Percentiles rank a stretch among this genome's conserved stretches.
Evolutionary conservation across 768 basidiomycete species (phyloP).

Genomic region (Termitomyces titanicus): DNA sequence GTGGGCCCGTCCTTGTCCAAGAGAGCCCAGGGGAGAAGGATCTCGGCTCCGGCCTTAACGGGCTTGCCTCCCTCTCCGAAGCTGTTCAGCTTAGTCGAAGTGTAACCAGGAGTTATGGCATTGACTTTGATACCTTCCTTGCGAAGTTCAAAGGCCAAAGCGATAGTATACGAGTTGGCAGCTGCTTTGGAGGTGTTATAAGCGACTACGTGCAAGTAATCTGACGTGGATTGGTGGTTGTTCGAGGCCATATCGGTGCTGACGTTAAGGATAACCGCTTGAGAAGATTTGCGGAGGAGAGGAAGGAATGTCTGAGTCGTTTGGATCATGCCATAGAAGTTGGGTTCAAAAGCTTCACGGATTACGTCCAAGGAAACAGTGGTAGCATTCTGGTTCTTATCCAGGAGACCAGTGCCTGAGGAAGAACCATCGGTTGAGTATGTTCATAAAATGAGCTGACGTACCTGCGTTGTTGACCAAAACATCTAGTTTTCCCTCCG

Average conservation of each 20-base stretch:
- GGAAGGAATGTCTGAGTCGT: conserved; percentile 39
- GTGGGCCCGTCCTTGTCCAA: conserved; percentile 37
- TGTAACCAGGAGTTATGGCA: conserved; percentile 58
- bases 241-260: conserved; percentile 45
- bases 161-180: conserved; percentile 55
- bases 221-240: conserved; percentile 26
- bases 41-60: conserved; percentile 28
- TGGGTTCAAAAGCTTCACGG: conserved; percentile 36
- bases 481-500: conserved; percentile 39
- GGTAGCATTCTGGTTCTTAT: conserved; percentile 30
- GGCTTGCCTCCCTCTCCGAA: conserved; percentile 36
- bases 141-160: conserved; percentile 61
- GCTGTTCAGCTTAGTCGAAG: conserved; percentile 38
- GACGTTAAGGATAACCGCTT: conserved; percentile 39
- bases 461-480: conserved; percentile 45
- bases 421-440: background rate
- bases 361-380: conserved; percentile 30
- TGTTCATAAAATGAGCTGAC: background rate
- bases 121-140: conserved; percentile 54
- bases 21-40: conserved; percentile 35
- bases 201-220: conserved; percentile 32
- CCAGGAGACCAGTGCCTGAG: conserved; percentile 25
- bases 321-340: conserved; percentile 41
- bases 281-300: conserved; percentile 30
- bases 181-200: conserved; percentile 76